Base-by-base conservation (phyloP, 129 eudicot species). In the Cynara cardunculus region DNA sequence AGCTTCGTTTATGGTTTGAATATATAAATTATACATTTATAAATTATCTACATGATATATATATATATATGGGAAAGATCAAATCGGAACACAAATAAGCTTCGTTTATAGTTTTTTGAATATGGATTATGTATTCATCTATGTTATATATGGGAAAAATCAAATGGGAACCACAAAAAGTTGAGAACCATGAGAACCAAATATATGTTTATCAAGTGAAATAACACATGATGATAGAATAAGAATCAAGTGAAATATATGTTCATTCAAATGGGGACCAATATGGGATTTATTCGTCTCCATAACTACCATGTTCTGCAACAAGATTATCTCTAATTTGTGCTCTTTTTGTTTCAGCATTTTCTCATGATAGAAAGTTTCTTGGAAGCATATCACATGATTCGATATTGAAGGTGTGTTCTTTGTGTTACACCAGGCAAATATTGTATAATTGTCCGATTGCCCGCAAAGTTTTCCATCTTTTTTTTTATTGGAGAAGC, bases 351-450 rank as follows among this genome's bases (percentile, higher is more conserved):
- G 25, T 80, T 86, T 82, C 75, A 96, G 99, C 97, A 9, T 90
- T 96, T 86, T 96, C 99, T 39, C 97, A 92, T 73, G 99, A 96
- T 82, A 92, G 86, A 81, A 96, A 92, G 95, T 85, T 81, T 86
- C 99, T 96, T 81, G 97, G 97, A 65, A 96, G 99, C 86, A 84
- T 89, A 81, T 96, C 99, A 73, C 99, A 96, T 81, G 99, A 96
- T 83, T 53, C 86, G 1, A 86, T 80, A 73, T 80, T 96, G 68
- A 96, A 96, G 97, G 99, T 92, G 14, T 49, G 24, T 74, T 77
- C 46, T 25, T 69, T 37, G 26, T 64, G 74, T 64, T 56, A n/a
- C 65, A 18, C 18, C 62, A 53, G 1, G 7, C 62, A 53, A 18
- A 53, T 5, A 53, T 53, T 18, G 7, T 53, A 53, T 56, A 56